Conservation (phyloP, 768 basidiomycete genomes). For the Boletus pseudo-olivaceus region DNA sequence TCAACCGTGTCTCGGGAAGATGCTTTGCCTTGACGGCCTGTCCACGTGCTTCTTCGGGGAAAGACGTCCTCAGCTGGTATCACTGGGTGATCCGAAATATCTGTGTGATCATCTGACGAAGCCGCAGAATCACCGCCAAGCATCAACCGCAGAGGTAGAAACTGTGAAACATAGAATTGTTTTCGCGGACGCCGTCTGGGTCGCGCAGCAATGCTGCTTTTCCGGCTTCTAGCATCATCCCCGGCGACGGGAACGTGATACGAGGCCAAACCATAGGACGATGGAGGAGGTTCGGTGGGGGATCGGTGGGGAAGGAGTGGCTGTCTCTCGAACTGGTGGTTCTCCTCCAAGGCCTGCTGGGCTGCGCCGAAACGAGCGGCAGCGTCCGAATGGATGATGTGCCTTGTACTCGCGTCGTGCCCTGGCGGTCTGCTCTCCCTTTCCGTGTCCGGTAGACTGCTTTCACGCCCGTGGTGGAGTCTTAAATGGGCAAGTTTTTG, state of each 20-base stretch:
- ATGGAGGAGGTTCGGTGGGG: conserved; percentile 13
- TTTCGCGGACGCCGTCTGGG: conserved; percentile 24
- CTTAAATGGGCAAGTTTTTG: conserved; percentile 90
- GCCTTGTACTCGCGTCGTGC: neutral
- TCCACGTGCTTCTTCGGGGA: conserved; percentile 20
- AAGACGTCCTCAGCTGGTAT: conserved; percentile 41
- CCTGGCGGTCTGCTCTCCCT: conserved; percentile 9
- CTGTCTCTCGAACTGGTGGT: conserved; percentile 22
- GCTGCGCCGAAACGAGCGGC: neutral
- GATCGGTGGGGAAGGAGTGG: conserved; percentile 29
- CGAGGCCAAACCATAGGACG: conserved; percentile 17
- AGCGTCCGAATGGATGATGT: neutral
- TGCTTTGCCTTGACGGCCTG: conserved; percentile 5
- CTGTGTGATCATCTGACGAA: neutral
- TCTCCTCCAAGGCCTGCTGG: conserved; percentile 9
- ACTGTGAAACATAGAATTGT: conserved; percentile 33
- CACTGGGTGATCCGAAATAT: neutral
- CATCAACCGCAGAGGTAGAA: conserved; percentile 30
- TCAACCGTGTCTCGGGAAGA: conserved; percentile 20
- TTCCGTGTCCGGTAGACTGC: conserved; percentile 6
- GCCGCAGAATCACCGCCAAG: conserved; percentile 11
- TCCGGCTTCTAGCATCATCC: conserved; percentile 30
- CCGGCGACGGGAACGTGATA: conserved; percentile 3
- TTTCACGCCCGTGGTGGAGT: conserved; percentile 42
- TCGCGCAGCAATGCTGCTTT: conserved; percentile 19